phyloP scores from a whole-genome alignment of 2,329 filamentous ascomycete species.

The Epichloe bromicola region DNA sequence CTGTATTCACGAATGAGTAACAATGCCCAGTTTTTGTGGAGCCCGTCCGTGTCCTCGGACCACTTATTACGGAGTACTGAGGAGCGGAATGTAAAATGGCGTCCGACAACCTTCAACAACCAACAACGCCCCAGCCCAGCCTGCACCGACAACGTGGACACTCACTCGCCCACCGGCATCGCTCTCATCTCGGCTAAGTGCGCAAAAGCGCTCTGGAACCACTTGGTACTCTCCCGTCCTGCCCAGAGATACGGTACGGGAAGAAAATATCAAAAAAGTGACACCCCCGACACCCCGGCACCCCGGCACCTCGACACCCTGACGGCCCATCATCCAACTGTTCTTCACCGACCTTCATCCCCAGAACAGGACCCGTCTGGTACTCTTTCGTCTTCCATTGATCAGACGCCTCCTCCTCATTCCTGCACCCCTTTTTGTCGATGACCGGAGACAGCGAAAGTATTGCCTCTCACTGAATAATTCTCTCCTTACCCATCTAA shows the following conservation, averaged over 20 bases:
- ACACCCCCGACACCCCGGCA: background rate
- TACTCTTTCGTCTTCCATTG: background rate
- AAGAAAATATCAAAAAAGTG: background rate
- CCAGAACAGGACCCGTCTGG: background rate
- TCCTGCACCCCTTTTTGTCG: no score
- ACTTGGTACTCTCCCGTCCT: background rate
- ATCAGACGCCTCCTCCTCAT: background rate
- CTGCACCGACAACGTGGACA: no score
- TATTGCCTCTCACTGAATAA: no score
- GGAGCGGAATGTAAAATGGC: background rate
- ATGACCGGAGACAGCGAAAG: no score
- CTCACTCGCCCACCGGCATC: no score
- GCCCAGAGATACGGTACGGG: no score
- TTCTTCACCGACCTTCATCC: background rate
- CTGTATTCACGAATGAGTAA: no score
- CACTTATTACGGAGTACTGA: background rate
- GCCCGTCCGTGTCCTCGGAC: background rate
- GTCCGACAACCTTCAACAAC: slow-evolving; percentile 3
- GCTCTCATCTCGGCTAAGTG: background rate
- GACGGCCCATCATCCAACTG: background rate
- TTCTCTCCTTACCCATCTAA: no score
- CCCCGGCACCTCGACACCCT: background rate
- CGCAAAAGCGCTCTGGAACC: background rate
- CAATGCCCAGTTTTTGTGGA: background rate
- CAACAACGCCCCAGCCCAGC: slow-evolving; percentile 1